Evolutionary conservation across 2,329 filamentous ascomycete genomes (phyloP).

Genomic region (Chalara sp.): DNA sequence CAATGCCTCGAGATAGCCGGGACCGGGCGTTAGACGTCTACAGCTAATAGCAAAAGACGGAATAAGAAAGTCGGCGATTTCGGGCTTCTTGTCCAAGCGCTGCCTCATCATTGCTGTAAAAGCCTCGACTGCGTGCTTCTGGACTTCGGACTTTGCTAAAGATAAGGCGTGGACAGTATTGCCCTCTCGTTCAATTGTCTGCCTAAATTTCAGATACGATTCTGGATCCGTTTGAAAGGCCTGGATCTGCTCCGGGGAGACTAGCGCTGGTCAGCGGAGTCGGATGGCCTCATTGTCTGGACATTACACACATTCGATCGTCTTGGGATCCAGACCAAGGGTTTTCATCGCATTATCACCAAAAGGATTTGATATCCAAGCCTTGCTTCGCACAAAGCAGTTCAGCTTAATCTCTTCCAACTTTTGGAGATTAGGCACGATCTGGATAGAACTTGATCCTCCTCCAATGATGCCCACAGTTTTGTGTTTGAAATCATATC

Average conservation of each 20-base stretch:
- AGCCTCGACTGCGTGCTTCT: constrained; percentile 25
- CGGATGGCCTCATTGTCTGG: neutral
- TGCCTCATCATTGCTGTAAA: constrained; percentile 21
- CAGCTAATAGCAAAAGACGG: constrained; percentile 48
- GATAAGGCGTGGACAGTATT: constrained; percentile 37
- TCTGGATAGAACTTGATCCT: no score
- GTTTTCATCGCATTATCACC: no score
- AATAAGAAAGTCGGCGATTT: constrained; percentile 34
- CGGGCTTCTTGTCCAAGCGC: neutral
- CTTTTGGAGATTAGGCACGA: no score
- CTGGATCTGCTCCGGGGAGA: constrained; percentile 37
- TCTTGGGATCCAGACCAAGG: no score
- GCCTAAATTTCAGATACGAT: constrained; percentile 35
- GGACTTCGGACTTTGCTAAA: constrained; percentile 31
- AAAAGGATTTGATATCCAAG: no score
- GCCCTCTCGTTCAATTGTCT: constrained; percentile 36
- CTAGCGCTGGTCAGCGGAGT: constrained; percentile 3
- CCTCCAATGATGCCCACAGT: no score
- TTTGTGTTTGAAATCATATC: no score
- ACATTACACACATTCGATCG: no score
- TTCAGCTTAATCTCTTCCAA: no score
- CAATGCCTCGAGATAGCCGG: constrained; percentile 39
- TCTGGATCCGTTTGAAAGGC: constrained; percentile 32
- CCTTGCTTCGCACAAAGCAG: no score
- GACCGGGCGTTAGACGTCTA: constrained; percentile 47